A percentile compares a stretch with the other conserved stretches of the same genome.
Evolutionary conservation across 371 early-diverging fungal species (phyloP).

Genomic region (Mortierella sp.): DNA sequence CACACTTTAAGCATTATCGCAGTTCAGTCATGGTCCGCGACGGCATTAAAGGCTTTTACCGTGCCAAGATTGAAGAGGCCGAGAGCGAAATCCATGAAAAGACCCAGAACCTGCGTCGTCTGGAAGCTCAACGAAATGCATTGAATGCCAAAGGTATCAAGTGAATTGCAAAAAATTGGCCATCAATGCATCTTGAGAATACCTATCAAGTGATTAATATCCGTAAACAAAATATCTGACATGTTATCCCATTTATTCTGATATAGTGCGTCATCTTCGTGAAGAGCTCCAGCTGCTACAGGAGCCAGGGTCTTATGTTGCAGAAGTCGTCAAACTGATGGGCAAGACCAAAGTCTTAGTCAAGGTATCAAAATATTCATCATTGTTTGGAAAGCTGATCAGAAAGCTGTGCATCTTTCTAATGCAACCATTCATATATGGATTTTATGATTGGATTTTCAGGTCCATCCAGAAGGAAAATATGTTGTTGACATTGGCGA

Average conservation of each 20-base stretch:
- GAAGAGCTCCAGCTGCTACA: conserved; percentile 98
- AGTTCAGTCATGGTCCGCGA: conserved; percentile 63
- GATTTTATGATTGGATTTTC: neutral
- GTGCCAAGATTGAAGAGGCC: conserved; percentile 88
- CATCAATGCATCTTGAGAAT: neutral
- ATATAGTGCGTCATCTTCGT: conserved; percentile 93
- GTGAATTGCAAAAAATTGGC: neutral
- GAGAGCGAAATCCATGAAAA: conserved; percentile 90
- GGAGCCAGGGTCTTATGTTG: conserved; percentile 98
- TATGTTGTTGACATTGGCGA: conserved; percentile 97
- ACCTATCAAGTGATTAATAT: neutral
- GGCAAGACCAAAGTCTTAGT: conserved; percentile 99
- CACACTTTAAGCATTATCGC: neutral
- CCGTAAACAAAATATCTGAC: neutral
- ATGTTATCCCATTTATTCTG: neutral
- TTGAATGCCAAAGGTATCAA: conserved; percentile 92
- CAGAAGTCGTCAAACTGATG: conserved; percentile 99
- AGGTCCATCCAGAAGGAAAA: conserved; percentile 99
- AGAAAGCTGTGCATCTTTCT: neutral
- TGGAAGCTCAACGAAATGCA: conserved; percentile 98
- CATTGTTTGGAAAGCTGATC: no score
- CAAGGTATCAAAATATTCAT: conserved; percentile 72
- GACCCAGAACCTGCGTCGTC: conserved; percentile 96
- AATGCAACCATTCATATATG: neutral
- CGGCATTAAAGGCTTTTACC: conserved; percentile 79